Evolutionary conservation across 495 filamentous ascomycete species (phyloP), one percentile per base, ranked within the genome.

Genomic region (Penicillium parvum): DNA sequence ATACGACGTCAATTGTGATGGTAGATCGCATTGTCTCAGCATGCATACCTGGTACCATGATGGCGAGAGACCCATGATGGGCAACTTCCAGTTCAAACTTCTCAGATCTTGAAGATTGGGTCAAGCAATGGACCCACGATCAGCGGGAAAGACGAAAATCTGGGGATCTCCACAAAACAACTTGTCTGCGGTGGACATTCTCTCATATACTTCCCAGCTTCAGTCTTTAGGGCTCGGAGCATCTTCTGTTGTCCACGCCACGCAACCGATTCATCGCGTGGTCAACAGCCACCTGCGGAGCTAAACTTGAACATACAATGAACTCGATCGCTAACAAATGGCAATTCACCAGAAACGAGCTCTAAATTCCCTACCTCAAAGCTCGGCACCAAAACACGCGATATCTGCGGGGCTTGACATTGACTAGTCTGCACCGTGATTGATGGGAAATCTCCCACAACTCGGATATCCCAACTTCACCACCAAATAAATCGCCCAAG

Each of bases 11-110:
- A 30, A 50, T 32, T 60, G 47, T 60, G 49, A 40, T 45, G 39
- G n/a, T 11, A n/a, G 25, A 23, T 34, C 8, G 17, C 12, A 21
- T 19, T 4, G 8, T 32, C 16, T 15, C 11, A n/a, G 11, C 29
- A 10, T 7, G 42, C 64, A 16, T 67, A 75, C 74, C 68, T 78
- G 75, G 51, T 79, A 79, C 72, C 71, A 74, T 40, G 71, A 63
- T 11, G 75, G 76, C 35, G 74, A 66, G 32, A 78, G 59, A 64
- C 68, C 64, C 76, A 79, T 79, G 53, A n/a, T 47, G 49, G 29
- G 16, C 33, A 20, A 33, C 18, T 19, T n/a, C 27, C n/a, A 17
- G 23, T 27, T 27, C 11, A 11, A 26, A 11, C n/a, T 23, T 27
- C 29, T 20, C 18, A 34, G 29, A 12, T 11, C n/a, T n/a, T n/a